A percentile compares a stretch with the other conserved stretches of the same genome.
These are phyloP conservation scores for Aspergillus hortae DNA, from an alignment of 2,329 filamentous ascomycete species.

Conservation along the genomic window DNA sequence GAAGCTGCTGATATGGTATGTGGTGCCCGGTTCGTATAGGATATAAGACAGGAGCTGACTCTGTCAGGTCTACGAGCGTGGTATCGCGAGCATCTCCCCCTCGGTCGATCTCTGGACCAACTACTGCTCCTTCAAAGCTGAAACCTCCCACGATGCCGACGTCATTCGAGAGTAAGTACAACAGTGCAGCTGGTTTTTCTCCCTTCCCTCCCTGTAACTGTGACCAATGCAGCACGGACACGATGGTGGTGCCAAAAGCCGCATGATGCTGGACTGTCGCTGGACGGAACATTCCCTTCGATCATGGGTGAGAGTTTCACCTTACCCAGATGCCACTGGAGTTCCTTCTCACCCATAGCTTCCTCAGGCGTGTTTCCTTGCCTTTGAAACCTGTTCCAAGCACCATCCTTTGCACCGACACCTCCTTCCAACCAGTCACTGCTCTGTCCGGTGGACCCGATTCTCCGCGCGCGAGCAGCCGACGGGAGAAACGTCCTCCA, in stretches of 20 bases:
- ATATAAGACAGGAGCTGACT: neutral
- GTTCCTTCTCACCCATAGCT: slow-evolving; percentile 51
- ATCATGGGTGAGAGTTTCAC: slow-evolving; percentile 66
- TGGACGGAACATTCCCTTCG: slow-evolving; percentile 40
- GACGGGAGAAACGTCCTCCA: slow-evolving; percentile 21
- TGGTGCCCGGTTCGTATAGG: neutral
- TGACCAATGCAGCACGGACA: slow-evolving; percentile 39
- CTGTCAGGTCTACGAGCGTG: slow-evolving; percentile 82
- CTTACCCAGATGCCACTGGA: slow-evolving; percentile 43
- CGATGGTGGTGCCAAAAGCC: slow-evolving; percentile 33
- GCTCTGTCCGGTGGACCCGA: slow-evolving; percentile 30
- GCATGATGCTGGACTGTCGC: slow-evolving; percentile 27
- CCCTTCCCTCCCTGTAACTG: slow-evolving; percentile 59
- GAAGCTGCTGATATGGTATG: slow-evolving; percentile 95
- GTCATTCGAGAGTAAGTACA: slow-evolving; percentile 99
- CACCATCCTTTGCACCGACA: slow-evolving; percentile 26
- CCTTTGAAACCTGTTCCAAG: slow-evolving; percentile 29
- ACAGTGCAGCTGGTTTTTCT: slow-evolving; percentile 51
- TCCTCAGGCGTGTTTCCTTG: slow-evolving; percentile 49
- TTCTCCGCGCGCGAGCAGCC: slow-evolving; percentile 34
- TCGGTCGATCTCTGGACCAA: slow-evolving; percentile 97
- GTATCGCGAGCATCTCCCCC: slow-evolving; percentile 85
- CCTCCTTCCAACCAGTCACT: slow-evolving; percentile 20
- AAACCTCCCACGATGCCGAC: slow-evolving; percentile 91
- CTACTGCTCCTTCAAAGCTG: slow-evolving; percentile 96